Base-by-base conservation (phyloP, 768 basidiomycete species). In the Serendipita vermifera region DNA sequence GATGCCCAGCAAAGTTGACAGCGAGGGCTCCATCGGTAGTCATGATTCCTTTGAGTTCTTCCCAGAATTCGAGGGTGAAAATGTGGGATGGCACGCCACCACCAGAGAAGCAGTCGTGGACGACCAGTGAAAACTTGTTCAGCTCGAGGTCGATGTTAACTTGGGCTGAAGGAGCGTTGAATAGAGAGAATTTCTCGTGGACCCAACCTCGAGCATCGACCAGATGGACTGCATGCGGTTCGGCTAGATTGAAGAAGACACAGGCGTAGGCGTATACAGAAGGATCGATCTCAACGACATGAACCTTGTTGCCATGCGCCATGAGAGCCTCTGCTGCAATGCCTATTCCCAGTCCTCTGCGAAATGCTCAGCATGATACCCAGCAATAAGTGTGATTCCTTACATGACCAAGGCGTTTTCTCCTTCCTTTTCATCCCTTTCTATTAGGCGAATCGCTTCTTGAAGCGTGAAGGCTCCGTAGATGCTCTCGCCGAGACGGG, bases 71-170 rank as follows among this genome's bases (percentile, higher is more conserved):
- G 29, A 77, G 36, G 0, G 91, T 87, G 69, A 85, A 97, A 54
- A 97, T 70, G 63, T 89, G 83, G 33, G 81, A 72, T 0, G 94
- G 91, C 2, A 97, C 82, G n/a, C 80, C 81, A 2, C 94, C 94
- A 6, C 93, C 94, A 6, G 91, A 90, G 66, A 96, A 97, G 64
- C 87, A 88, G 63, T 94, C 93, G 61, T 97, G 94, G 0, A 94
- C 72, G 36, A 91, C 78, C 59, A 84, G 74, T 61, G 87, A 84
- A 64, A 79, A 89, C 17, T 70, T 69, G 6, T 66, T 66, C 41
- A 61, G 61, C 9, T 63, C 55, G 54, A 38, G 33, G 32, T 55
- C 24, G 38, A 11, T 17, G 5, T 59, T 31, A 14, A 48, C 36
- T 55, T 56, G 53, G 22, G 64, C 61, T 24, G 26, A 7, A 41